Percentiles rank a stretch among this genome's conserved stretches.
Evolutionary conservation across 2,329 filamentous ascomycete species (phyloP).

Genomic region (Biscogniauxia marginata): DNA sequence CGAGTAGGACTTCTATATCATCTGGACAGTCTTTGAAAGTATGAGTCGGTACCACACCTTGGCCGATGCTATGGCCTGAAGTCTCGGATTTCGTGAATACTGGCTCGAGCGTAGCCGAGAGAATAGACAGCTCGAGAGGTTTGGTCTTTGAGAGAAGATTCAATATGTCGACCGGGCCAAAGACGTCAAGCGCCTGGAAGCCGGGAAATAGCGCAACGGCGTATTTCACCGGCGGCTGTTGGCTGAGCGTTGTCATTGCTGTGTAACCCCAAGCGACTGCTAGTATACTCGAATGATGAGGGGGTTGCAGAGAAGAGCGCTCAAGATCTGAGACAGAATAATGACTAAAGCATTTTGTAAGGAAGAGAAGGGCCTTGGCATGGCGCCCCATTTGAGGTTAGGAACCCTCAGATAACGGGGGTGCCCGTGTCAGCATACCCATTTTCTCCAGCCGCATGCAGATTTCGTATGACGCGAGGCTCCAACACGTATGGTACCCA

Average conservation of each 20-base stretch:
- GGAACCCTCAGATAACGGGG: background rate
- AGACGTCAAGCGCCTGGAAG: slow-evolving; percentile 37
- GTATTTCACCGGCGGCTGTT: slow-evolving; percentile 31
- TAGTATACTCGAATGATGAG: background rate
- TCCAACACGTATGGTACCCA: too few relatives aligned
- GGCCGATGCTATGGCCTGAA: slow-evolving; percentile 33
- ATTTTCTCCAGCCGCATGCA: background rate
- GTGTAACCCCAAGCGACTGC: background rate
- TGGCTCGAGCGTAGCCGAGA: slow-evolving; percentile 41
- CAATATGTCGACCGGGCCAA: slow-evolving; percentile 46
- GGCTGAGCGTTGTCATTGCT: slow-evolving; percentile 5
- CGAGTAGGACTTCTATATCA: slow-evolving; percentile 61
- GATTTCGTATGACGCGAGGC: background rate
- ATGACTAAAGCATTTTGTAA: too few relatives aligned
- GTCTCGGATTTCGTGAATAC: slow-evolving; percentile 36
- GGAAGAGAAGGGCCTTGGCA: background rate
- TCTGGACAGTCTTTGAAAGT: slow-evolving; percentile 53
- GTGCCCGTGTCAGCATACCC: background rate
- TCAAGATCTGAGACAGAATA: too few relatives aligned
- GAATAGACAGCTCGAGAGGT: slow-evolving; percentile 40
- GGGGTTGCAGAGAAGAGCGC: too few relatives aligned
- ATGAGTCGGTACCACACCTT: slow-evolving; percentile 40
- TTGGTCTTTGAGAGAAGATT: slow-evolving; percentile 38
- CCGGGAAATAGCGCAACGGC: slow-evolving; percentile 45
- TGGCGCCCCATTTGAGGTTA: background rate